Percentiles rank a stretch among this genome's conserved stretches.
phyloP scores from a whole-genome alignment of 306 rosid genomes.

The Cucumis cinereus region DNA sequence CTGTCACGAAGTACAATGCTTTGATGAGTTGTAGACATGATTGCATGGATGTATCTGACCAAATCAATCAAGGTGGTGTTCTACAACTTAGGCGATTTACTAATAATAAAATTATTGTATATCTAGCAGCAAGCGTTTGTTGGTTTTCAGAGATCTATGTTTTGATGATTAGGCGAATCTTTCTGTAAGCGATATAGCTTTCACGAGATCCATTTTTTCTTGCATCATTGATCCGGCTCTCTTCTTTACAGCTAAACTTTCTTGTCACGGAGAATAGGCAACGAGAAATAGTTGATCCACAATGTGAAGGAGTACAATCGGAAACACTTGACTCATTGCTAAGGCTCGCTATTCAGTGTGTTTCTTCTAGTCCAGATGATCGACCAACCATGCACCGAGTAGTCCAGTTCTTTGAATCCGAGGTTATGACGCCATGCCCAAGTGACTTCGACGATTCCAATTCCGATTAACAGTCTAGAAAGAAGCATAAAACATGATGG shows the following conservation, averaged over 20 bases:
- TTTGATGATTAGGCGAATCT: not conserved
- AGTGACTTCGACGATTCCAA: conserved; percentile 85
- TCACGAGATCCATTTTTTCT: not conserved
- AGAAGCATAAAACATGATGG: not conserved
- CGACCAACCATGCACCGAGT: conserved; percentile 97
- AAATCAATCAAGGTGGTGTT: not conserved
- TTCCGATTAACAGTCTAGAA: conserved; percentile 38
- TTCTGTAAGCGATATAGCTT: not conserved
- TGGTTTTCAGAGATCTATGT: not conserved
- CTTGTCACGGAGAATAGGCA: conserved; percentile 63
- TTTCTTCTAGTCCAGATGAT: conserved; percentile 84
- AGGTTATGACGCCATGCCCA: conserved; percentile 95
- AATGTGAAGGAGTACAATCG: conserved; percentile 70
- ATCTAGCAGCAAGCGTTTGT: not conserved
- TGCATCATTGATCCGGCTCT: not conserved
- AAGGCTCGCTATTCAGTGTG: conserved; percentile 68
- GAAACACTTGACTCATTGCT: conserved; percentile 92
- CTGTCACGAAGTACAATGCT: conserved; percentile 39
- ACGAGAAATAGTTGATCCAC: conserved; percentile 75
- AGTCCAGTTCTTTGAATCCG: conserved; percentile 87
- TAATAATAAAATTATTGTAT: not conserved
- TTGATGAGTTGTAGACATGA: conserved; percentile 23
- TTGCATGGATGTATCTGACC: conserved; percentile 15
- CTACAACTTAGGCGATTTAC: not conserved
- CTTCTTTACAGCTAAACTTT: conserved; percentile 64